phyloP scores from a whole-genome alignment of 192 early-diverging fungal species.

The Gaertneriomyces sp. region DNA sequence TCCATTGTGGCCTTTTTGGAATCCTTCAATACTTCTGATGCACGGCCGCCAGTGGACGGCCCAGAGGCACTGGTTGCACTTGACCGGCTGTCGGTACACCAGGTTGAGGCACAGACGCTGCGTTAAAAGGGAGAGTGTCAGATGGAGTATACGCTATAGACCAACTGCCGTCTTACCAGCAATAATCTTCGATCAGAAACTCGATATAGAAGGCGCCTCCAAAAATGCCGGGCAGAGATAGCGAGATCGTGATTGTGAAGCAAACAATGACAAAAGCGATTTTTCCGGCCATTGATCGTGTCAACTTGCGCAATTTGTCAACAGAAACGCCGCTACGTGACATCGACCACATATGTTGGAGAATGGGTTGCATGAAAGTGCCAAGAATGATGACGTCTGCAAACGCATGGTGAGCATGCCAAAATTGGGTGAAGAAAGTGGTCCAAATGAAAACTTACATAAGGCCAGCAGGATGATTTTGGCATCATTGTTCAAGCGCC shows the following conservation, averaged over 20 bases:
- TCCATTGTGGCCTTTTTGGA: no score
- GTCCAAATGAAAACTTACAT: constrained; percentile 2
- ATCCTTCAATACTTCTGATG: no score
- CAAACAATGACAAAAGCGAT: constrained; percentile 4
- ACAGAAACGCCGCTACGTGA: neutral
- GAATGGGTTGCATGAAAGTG: constrained; percentile 1
- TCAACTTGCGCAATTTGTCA: neutral
- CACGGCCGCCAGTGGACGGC: no score
- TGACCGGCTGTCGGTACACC: no score
- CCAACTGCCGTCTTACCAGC: constrained; percentile 1
- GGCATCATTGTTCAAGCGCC: constrained; percentile 1
- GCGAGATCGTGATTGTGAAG: constrained; percentile 1
- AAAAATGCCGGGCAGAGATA: neutral
- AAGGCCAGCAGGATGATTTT: constrained; percentile 12
- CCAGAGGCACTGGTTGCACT: no score
- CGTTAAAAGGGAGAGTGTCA: neutral
- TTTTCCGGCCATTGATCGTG: constrained; percentile 1
- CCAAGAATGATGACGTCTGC: constrained; percentile 5
- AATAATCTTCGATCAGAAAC: constrained; percentile 17
- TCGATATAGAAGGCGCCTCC: constrained; percentile 8
- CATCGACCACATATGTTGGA: neutral
- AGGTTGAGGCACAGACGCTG: neutral
- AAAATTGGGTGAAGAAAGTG: neutral
- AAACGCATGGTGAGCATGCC: no score
- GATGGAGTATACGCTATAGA: neutral